These are phyloP conservation scores for Rhododendron simsii DNA, from an alignment of 148 eudicot species.

Conservation along the genomic window DNA sequence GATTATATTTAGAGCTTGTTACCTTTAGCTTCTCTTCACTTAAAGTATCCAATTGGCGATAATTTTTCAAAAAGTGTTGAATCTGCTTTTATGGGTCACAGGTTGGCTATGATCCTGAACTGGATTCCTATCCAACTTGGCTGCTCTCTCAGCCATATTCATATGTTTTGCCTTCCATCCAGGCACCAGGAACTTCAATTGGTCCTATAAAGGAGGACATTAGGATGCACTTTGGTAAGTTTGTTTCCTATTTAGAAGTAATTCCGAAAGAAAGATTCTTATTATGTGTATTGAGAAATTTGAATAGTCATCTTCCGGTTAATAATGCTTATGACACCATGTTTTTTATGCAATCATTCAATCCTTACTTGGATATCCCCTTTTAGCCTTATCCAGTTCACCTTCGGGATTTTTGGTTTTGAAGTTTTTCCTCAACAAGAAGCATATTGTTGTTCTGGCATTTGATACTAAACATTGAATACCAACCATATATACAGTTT, in stretches of 20 bases:
- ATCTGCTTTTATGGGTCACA: slow-evolving; percentile 12
- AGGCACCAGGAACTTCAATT: slow-evolving; percentile 79
- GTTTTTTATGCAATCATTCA: not conserved
- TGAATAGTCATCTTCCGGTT: not conserved
- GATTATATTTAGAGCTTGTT: not conserved
- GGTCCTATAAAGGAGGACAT: slow-evolving; percentile 58
- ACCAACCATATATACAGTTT: not conserved
- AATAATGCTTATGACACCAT: not conserved
- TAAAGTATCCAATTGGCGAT: not conserved
- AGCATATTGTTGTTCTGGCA: not conserved
- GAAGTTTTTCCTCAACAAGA: not conserved
- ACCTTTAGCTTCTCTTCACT: not conserved
- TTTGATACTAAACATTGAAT: not conserved
- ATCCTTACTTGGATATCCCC: not conserved
- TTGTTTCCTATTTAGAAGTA: not conserved
- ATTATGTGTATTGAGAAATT: not conserved
- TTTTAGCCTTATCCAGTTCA: not conserved
- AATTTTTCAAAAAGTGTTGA: not conserved
- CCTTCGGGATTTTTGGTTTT: not conserved
- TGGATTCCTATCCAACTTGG: slow-evolving; percentile 85
- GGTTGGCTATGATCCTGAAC: slow-evolving; percentile 96
- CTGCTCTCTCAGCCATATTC: slow-evolving; percentile 80
- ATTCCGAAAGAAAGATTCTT: not conserved
- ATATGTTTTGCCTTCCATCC: slow-evolving; percentile 53
- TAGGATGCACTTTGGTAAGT: slow-evolving; percentile 56